Evolutionary conservation across 2,329 filamentous ascomycete genomes (phyloP), one percentile per base, ranked within the genome.

Genomic region (Cercospora brassicicola): DNA sequence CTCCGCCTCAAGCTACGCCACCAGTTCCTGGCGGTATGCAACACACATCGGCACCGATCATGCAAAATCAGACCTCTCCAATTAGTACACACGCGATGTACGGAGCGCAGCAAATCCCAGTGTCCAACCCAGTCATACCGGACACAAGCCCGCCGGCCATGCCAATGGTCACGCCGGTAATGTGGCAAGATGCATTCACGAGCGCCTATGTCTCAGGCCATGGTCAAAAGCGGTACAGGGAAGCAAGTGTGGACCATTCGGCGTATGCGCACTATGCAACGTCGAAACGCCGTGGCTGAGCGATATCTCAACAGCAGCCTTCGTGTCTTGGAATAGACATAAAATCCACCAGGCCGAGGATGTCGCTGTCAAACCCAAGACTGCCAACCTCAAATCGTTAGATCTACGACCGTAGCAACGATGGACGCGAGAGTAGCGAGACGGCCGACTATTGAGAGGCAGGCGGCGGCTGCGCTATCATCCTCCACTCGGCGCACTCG

Each of bases 131-230:
- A 48, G 64, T 72, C 23, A 64, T 71, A 20, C 67, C 70, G 23
- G 69, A 72, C 51, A 61, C 67, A 39, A 67, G 69, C 15, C 66
- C 69, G 28, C 71, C 71, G 42, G 65, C 69, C 18, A 71, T 73
- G 69, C 76, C 75, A 11, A 74, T 75, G 62, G 82, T 84, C 31
- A 83, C 82, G n/a, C 82, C 82, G 4, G 79, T 80, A 42, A 84
- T 84, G 82, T 84, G 82, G 82, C 82, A 84, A 73, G 81, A 84
- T 65, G 82, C 82, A 2, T 83, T 84, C 65, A 78, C 76, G 11
- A 77, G 71, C 45, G 76, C 76, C n/a, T 78, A 75, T 69, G 75
- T 77, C 15, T 77, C 76, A 39, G 76, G 76, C 6, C 76, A 78
- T 55, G 79, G 80, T 1, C 73, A 81, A 33, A 84, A 84, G 75